A percentile compares a stretch with the other conserved stretches of the same genome.
Evolutionary conservation across 768 basidiomycete genomes (phyloP).

Genomic region (Clitopilus passeckerianus): DNA sequence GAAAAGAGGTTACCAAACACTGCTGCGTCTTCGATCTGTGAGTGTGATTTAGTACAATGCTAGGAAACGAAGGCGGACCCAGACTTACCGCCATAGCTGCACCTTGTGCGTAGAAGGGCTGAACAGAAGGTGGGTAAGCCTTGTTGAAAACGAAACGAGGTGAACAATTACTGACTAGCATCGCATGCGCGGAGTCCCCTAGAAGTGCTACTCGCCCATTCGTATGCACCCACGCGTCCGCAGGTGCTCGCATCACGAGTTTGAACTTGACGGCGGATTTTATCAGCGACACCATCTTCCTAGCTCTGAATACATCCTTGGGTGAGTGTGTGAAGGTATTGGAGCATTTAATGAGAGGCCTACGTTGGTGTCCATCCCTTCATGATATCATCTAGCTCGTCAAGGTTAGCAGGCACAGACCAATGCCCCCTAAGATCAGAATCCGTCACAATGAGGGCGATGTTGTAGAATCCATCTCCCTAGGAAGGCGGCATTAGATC

Average conservation of each 20-base stretch:
- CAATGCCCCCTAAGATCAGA: slow-evolving; percentile 22
- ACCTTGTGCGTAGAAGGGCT: slow-evolving; percentile 23
- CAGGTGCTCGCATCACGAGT: slow-evolving; percentile 1
- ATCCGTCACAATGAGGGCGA: slow-evolving; percentile 24
- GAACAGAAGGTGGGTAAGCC: slow-evolving; percentile 46
- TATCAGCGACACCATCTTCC: slow-evolving; percentile 23
- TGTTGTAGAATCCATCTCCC: slow-evolving; percentile 20
- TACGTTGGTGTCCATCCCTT: not conserved
- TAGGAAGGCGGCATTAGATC: slow-evolving; percentile 9
- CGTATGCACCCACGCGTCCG: slow-evolving; percentile 48
- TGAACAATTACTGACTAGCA: slow-evolving; percentile 36
- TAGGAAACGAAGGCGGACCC: slow-evolving; percentile 25
- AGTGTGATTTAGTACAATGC: slow-evolving; percentile 38
- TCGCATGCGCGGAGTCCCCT: slow-evolving; percentile 54
- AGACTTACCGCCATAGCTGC: slow-evolving; percentile 2
- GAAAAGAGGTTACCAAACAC: slow-evolving; percentile 50
- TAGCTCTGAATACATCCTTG: slow-evolving; percentile 17
- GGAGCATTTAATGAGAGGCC: slow-evolving; percentile 23
- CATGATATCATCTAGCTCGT: not conserved
- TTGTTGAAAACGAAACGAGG: slow-evolving; percentile 36
- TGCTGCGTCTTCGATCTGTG: slow-evolving; percentile 53
- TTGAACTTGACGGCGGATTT: slow-evolving; percentile 17
- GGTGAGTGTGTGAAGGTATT: slow-evolving; percentile 23
- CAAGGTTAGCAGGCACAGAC: slow-evolving; percentile 13
- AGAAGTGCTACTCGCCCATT: slow-evolving; percentile 39